Evolutionary conservation across 176 grass and related monocot genomes (phyloP), one percentile per base, ranked within the genome.

Genomic region (Phoenix dactylifera): DNA sequence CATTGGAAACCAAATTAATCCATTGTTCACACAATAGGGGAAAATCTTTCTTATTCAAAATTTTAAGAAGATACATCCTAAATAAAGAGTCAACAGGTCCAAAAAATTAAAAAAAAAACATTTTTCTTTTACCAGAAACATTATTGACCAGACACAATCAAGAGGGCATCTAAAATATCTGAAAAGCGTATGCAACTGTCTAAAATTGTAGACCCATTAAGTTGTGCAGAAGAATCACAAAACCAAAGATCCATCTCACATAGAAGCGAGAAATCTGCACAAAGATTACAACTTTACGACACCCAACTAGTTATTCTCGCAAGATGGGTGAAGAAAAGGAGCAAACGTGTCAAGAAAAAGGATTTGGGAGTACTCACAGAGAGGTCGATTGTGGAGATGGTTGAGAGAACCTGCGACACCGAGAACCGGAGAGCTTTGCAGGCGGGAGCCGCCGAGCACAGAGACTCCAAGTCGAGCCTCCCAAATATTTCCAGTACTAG

Each of bases 401-500:
- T 51, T 20, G 74, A 68, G 26, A 75, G 25, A 16, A 50, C 53
- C 67, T 68, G 60, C 72, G 72, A 69, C 54, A 58, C 73, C 63
- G 69, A 87, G 74, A 35, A 28, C 19, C 64, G 65, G 16, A 82
- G 79, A 16, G 80, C 64, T 72, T 79, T 86, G 82, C 87, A 90
- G 77, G 85, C 82, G 19, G 83, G 80, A 39, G 92, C 77, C 60
- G 81, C 72, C 24, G 92, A 88, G 79, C 87, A 88, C 50, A 85
- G 72, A 66, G 79, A 85, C 7, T 90, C 87, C 51, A 96, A 54
- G 52, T 82, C 87, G 56, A 96, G 78, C 72, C 72, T 83, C 32
- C 66, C 57, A 28, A 87, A 66, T 26, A 90, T 75, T 68, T 96
- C 92, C 60, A 82, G 83, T 4, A 96, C 63, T 54, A 96, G 71